phyloP scores from a whole-genome alignment of 768 basidiomycete genomes.

The Rhodotorula taiwanensis region DNA sequence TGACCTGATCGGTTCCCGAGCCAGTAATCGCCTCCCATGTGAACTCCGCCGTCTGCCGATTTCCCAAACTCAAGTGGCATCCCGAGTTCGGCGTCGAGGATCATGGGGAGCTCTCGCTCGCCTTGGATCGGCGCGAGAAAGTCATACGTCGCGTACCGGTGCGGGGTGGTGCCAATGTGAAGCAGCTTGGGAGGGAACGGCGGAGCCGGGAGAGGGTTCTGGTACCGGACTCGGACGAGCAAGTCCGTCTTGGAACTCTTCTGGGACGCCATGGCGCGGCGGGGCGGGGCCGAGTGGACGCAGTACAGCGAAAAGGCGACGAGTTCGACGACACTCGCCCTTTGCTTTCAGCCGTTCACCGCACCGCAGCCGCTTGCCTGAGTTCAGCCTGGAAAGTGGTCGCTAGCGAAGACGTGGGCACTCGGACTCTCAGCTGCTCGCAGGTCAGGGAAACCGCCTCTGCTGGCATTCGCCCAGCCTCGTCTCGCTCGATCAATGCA shows the following conservation, averaged over 20 bases:
- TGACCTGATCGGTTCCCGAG: slow-evolving; percentile 17
- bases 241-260: slow-evolving; percentile 64
- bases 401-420: too few species aligned
- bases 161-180: slow-evolving; percentile 80
- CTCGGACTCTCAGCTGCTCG: too few species aligned
- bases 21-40: slow-evolving; percentile 62
- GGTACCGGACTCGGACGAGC: slow-evolving; percentile 83
- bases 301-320: too few species aligned
- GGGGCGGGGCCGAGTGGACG: too few species aligned
- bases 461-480: too few species aligned
- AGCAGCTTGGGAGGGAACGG: slow-evolving; percentile 95
- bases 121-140: slow-evolving; percentile 73
- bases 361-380: too few species aligned
- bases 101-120: slow-evolving; percentile 82
- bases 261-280: too few species aligned
- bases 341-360: too few species aligned
- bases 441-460: too few species aligned
- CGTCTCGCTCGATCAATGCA: too few species aligned
- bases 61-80: slow-evolving; percentile 87
- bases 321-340: too few species aligned
- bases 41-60: slow-evolving; percentile 70
- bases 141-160: slow-evolving; percentile 77
- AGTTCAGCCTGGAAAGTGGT: too few species aligned
- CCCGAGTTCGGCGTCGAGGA: slow-evolving; percentile 91
- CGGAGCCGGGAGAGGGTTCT: slow-evolving; percentile 87